A percentile compares a stretch with the other conserved stretches of the same genome.
Conservation (phyloP, 1,284 basidiomycete genomes). For the Trichosporon faecale region DNA sequence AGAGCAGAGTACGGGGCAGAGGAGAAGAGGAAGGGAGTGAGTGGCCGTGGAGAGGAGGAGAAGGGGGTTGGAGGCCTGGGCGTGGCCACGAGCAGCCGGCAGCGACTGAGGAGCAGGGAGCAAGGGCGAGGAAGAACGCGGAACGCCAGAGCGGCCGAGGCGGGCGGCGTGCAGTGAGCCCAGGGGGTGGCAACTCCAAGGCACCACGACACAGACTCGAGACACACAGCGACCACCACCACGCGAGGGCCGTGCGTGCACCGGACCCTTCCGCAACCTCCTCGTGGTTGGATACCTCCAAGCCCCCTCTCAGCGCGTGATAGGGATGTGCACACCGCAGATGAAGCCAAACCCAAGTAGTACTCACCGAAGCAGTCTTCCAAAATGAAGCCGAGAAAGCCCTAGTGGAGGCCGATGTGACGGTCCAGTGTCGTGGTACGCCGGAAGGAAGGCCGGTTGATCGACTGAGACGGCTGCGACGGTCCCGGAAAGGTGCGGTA, state of each 20-base stretch:
- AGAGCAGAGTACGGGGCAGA: neutral
- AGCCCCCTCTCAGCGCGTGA: neutral
- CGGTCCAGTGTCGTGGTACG: neutral
- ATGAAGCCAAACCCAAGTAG: neutral
- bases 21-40: neutral
- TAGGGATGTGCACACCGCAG: neutral
- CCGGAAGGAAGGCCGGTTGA: neutral
- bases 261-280: neutral
- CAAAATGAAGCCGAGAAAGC: no score
- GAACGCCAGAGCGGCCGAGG: neutral
- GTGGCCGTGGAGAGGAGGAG: neutral
- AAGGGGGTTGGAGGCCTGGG: conserved; percentile 6
- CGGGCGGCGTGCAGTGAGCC: neutral
- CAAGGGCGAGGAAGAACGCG: neutral
- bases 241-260: neutral
- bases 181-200: neutral
- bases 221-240: neutral
- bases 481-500: neutral
- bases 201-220: neutral
- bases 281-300: neutral
- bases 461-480: neutral
- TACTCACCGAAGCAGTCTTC: neutral
- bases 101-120: neutral
- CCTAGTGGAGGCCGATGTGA: neutral
- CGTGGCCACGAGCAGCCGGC: neutral